Evolutionary conservation across 2,329 filamentous ascomycete genomes (phyloP).

Genomic region (Mycosphaerella sp.): DNA sequence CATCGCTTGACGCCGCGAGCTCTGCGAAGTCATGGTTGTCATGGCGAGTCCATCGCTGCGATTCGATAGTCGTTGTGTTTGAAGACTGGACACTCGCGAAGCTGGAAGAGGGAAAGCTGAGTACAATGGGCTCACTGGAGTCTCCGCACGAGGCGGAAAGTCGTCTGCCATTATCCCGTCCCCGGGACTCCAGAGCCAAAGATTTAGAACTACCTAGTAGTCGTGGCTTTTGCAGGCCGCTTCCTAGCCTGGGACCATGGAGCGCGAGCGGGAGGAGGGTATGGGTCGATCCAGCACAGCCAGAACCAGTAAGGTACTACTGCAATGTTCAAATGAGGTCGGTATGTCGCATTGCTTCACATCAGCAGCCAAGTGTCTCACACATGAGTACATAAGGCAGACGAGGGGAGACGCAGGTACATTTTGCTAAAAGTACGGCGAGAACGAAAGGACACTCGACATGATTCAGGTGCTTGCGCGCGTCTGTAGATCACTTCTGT

Average conservation of each 20-base stretch:
- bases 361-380: background rate
- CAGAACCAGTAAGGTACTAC: background rate
- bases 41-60: constrained; percentile 3
- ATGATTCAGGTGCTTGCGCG: background rate
- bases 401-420: background rate
- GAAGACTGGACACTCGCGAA: constrained; percentile 4
- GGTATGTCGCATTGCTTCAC: background rate
- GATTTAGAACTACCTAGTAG: background rate
- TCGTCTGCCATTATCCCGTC: background rate
- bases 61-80: constrained; percentile 3
- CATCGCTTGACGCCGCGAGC: constrained; percentile 14
- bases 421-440: background rate
- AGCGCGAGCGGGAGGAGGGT: background rate
- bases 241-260: background rate
- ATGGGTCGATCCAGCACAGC: background rate
- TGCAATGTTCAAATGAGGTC: background rate
- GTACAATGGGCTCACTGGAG: constrained; percentile 7
- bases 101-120: constrained; percentile 13
- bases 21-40: constrained; percentile 3
- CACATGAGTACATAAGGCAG: background rate
- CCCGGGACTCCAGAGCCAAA: background rate
- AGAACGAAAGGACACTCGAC: background rate
- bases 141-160: background rate
- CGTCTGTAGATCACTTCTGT: constrained; percentile 2
- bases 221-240: no score